Evolutionary conservation across 345 rosid species (phyloP), one percentile per base, ranked within the genome.

Genomic region (Brassica rapa): DNA sequence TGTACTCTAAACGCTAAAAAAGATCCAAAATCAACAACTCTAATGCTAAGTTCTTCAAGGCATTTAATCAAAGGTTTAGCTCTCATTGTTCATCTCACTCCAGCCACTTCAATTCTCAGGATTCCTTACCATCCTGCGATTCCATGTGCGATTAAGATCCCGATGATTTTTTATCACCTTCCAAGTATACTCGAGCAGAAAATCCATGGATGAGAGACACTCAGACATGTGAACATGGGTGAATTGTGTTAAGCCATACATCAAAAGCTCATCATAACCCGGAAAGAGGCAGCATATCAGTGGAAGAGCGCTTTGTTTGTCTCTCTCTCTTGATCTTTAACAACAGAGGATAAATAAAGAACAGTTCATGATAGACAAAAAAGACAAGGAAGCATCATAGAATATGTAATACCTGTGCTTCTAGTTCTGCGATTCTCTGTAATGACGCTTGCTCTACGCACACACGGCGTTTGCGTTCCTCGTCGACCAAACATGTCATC

Each of bases 391-490:
- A 5, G 8, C 37, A 5, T 33, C 37, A 33, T 9, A 21, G 49
- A 23, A 27, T 67, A 32, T 21, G 0, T n/a, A 33, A 49, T 76
- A 81, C 83, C 77, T 71, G 80, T 71, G 83, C 69, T 70, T 94
- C 98, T 84, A 94, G 83, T 84, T 92, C 91, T 5, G 91, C 87
- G 75, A 94, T 89, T 89, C 97, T 88, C 72, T 87, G 96, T 70
- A 90, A 81, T 33, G 97, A 89, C 67, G 86, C 95, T 73, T 90
- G 90, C 71, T 94, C 95, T 78, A 90, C 82, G 83, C 83, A 82
- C 69, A 91, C 89, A 37, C 97, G 93, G 27, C 97, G 92, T 66
- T 86, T 94, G 82, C 89, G 77, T 82, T 94, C 98, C 76, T 92
- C 98, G 68, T 94, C 96, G 7, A 94, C 86, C 84, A 94, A 87